Conservation (phyloP, 176 grass and related monocot species). For the Phyllostachys edulis region DNA sequence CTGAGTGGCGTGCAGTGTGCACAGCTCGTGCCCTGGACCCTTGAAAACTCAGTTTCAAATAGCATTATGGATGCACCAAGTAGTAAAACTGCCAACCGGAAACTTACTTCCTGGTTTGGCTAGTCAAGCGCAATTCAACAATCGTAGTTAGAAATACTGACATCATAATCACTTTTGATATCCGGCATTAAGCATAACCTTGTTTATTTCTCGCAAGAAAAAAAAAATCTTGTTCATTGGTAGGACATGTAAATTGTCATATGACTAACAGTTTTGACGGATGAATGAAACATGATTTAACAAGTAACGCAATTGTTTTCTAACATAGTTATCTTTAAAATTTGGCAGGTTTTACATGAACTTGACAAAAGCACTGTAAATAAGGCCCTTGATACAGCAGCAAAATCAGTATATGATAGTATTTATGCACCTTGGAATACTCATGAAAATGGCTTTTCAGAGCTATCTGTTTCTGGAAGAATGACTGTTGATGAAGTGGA, state of each 20-base stretch:
- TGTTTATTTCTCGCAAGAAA: background rate
- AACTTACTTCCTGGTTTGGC: background rate
- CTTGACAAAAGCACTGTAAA: slow-evolving; percentile 9
- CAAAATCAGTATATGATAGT: slow-evolving; percentile 15
- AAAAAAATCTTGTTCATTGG: background rate
- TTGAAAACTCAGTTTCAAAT: background rate
- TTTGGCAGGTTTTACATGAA: slow-evolving; percentile 44
- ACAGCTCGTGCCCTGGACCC: background rate
- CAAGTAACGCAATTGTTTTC: background rate
- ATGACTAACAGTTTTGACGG: background rate
- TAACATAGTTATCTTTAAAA: slow-evolving; percentile 15
- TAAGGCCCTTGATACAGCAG: slow-evolving; percentile 5
- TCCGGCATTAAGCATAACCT: background rate
- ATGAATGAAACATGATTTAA: slow-evolving; percentile 1
- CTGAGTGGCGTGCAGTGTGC: background rate
- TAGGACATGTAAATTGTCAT: background rate
- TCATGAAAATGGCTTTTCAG: slow-evolving; percentile 19
- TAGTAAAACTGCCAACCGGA: background rate
- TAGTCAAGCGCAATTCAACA: background rate
- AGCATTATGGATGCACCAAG: background rate
- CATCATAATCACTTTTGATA: background rate
- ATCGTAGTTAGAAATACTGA: background rate
- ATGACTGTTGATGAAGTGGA: slow-evolving; percentile 19
- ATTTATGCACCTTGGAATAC: background rate
- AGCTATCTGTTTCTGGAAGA: slow-evolving; percentile 35